Evolutionary conservation across 805 yeast species (phyloP).

Genomic region (Metschnikowia colocasiae): DNA sequence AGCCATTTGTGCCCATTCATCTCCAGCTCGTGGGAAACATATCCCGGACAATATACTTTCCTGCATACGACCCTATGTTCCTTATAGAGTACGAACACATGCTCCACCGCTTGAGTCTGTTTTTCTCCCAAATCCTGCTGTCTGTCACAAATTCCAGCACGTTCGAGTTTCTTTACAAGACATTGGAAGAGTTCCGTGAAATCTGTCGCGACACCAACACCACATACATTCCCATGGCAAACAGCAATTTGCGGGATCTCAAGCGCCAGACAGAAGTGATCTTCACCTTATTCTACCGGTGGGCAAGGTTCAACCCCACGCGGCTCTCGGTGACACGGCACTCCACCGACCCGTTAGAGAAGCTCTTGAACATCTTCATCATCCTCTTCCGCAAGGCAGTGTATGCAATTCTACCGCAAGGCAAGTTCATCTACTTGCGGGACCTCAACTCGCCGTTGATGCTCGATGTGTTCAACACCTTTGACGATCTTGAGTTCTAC

Average conservation of each 20-base stretch:
- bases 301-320: conserved; percentile 36
- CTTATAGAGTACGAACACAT: conserved; percentile 26
- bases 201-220: conserved; percentile 25
- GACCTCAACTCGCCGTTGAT: conserved; percentile 42
- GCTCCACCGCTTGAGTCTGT: conserved; percentile 24
- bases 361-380: conserved; percentile 30
- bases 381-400: conserved; percentile 32
- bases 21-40: conserved; percentile 34
- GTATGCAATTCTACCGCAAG: conserved; percentile 37
- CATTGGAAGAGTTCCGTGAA: conserved; percentile 22
- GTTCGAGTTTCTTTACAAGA: conserved; percentile 19
- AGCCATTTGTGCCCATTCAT: conserved; percentile 28
- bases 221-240: conserved; percentile 27
- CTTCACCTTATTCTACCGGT: conserved; percentile 32
- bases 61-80: conserved; percentile 32
- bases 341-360: conserved; percentile 29
- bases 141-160: conserved; percentile 8
- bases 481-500: conserved; percentile 25
- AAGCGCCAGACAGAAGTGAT: conserved; percentile 31
- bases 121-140: conserved; percentile 5
- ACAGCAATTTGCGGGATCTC: conserved; percentile 22
- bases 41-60: conserved; percentile 32
- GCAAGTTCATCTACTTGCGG: conserved; percentile 36
- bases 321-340: conserved; percentile 23
- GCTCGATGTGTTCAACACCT: conserved; percentile 30